A percentile compares a stretch with the other conserved stretches of the same genome.
Evolutionary conservation across 192 early-diverging fungal genomes (phyloP).

Genomic region (Haplosporangium gracile): DNA sequence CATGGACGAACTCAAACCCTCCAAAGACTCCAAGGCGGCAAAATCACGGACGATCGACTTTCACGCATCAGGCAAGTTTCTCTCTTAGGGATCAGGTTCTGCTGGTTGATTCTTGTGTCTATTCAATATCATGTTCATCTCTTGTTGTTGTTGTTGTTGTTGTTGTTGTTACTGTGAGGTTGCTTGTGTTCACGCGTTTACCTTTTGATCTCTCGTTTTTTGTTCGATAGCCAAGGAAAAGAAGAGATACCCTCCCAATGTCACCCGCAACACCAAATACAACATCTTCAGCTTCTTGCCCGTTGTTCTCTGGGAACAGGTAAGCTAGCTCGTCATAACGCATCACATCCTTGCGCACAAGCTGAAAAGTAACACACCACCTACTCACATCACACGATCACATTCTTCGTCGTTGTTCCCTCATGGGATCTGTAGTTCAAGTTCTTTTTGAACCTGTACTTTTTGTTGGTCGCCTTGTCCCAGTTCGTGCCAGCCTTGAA

Average conservation of each 20-base stretch:
- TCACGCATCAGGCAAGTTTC: constrained; percentile 54
- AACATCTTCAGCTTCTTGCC: constrained; percentile 85
- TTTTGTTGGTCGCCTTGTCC: constrained; percentile 91
- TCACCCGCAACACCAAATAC: constrained; percentile 91
- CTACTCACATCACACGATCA: not conserved
- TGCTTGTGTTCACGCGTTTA: constrained; percentile 11
- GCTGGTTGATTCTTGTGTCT: not conserved
- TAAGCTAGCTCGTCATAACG: constrained; percentile 16
- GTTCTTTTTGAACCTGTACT: constrained; percentile 97
- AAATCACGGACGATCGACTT: constrained; percentile 65
- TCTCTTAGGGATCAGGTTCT: not conserved
- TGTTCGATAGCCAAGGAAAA: constrained; percentile 58
- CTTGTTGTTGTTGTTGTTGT: too few relatives aligned
- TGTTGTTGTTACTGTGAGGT: too few relatives aligned
- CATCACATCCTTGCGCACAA: not conserved
- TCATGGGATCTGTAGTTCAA: constrained; percentile 75
- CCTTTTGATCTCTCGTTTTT: not conserved
- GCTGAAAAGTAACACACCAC: not conserved
- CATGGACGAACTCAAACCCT: constrained; percentile 52
- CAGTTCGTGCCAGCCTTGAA: constrained; percentile 92
- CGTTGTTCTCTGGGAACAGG: constrained; percentile 85
- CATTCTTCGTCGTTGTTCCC: not conserved
- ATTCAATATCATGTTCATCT: too few relatives aligned
- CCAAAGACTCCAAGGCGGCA: constrained; percentile 43
- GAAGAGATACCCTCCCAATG: constrained; percentile 80